Conservation (phyloP, 306 rosid species). For the Styphnolobium japonicum region DNA sequence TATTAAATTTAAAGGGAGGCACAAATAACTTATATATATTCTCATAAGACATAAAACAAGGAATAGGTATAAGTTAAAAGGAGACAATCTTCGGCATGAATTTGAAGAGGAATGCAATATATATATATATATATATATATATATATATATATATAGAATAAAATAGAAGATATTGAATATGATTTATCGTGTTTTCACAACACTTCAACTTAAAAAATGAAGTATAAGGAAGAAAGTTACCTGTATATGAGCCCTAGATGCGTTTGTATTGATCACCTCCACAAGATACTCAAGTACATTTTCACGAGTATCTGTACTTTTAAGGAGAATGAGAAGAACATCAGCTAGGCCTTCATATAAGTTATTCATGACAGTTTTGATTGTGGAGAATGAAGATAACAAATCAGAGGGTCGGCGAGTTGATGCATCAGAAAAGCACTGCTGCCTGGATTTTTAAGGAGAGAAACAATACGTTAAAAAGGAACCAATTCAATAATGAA, state of each 20-base stretch:
- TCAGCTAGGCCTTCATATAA: constrained; percentile 81
- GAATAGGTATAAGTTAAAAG: background rate
- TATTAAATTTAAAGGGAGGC: constrained; percentile 1
- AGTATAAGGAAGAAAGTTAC: constrained; percentile 35
- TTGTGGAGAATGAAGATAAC: constrained; percentile 78
- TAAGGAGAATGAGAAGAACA: constrained; percentile 74
- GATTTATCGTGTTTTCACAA: background rate
- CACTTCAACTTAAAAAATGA: background rate
- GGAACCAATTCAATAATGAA: background rate
- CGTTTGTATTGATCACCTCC: constrained; percentile 84
- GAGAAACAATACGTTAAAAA: background rate
- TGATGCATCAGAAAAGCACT: constrained; percentile 92
- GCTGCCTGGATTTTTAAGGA: constrained; percentile 60
- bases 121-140: too few relatives aligned
- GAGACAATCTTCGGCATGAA: background rate
- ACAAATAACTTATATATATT: background rate
- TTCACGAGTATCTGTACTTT: constrained; percentile 82
- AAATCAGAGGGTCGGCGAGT: constrained; percentile 78
- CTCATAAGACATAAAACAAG: background rate
- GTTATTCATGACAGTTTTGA: constrained; percentile 77
- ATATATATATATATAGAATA: background rate
- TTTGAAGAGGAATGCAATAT: background rate
- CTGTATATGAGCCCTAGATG: constrained; percentile 98
- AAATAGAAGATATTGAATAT: background rate
- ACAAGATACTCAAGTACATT: constrained; percentile 87